phyloP scores from a whole-genome alignment of 2,329 filamentous ascomycete species.

The Penicillium concentricum region DNA sequence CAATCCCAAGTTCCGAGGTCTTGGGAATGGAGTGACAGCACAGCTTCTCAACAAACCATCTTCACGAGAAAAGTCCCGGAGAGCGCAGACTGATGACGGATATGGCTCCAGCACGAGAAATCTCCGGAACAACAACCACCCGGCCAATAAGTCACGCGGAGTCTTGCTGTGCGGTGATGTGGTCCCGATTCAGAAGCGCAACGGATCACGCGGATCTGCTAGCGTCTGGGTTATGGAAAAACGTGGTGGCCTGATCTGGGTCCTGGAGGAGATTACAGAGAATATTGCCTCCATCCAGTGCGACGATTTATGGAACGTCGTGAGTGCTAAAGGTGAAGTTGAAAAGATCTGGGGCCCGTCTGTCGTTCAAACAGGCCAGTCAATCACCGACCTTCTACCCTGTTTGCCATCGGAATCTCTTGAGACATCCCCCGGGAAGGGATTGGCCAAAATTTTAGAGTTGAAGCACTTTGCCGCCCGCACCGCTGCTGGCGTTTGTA shows the following conservation, averaged over 20 bases:
- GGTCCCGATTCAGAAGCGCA: constrained; percentile 95
- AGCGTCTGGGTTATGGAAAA: constrained; percentile 99
- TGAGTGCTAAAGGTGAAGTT: constrained; percentile 70
- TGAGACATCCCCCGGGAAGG: constrained; percentile 67
- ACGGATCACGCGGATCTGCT: constrained; percentile 85
- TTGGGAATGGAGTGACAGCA: constrained; percentile 84
- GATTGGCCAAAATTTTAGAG: constrained; percentile 71
- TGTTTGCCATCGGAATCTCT: constrained; percentile 71
- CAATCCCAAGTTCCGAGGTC: constrained; percentile 50
- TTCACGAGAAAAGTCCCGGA: constrained; percentile 52
- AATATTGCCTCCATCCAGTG: constrained; percentile 77
- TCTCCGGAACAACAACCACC: constrained; percentile 63
- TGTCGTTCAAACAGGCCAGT: constrained; percentile 64
- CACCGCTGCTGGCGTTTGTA: constrained; percentile 72
- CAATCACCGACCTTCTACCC: constrained; percentile 76
- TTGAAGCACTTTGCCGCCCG: constrained; percentile 81
- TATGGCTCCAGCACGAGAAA: constrained; percentile 48
- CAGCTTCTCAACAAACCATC: constrained; percentile 81
- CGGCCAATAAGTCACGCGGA: constrained; percentile 74
- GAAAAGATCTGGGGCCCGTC: constrained; percentile 82
- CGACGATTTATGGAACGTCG: constrained; percentile 73
- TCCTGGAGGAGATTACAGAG: constrained; percentile 95
- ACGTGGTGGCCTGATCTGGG: constrained; percentile 89
- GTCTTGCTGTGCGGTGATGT: constrained; percentile 95
- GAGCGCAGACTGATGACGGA: constrained; percentile 60